Evolutionary conservation across 2,329 filamentous ascomycete genomes (phyloP).

Genomic region (Chaetomiaceae sp.): DNA sequence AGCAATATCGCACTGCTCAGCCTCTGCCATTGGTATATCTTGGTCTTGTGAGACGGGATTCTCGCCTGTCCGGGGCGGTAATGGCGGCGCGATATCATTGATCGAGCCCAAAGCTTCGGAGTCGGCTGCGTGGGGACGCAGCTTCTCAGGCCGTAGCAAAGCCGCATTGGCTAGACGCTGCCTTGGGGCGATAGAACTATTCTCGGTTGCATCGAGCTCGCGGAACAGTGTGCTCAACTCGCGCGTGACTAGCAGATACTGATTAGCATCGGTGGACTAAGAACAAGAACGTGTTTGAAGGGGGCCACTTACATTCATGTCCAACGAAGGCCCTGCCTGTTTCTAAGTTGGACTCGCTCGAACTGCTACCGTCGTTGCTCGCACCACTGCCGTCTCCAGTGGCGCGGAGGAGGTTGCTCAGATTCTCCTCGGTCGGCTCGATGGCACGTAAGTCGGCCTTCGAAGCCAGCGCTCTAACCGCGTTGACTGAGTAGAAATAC

Average conservation of each 20-base stretch:
- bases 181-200: slow-evolving; percentile 60
- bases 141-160: slow-evolving; percentile 40
- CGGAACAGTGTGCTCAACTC: slow-evolving; percentile 67
- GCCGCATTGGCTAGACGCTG: slow-evolving; percentile 76
- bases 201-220: slow-evolving; percentile 59
- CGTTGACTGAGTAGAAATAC: slow-evolving; percentile 84
- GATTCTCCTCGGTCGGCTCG: slow-evolving; percentile 55
- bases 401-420: slow-evolving; percentile 69
- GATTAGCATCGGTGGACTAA: background rate
- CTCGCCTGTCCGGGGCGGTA: slow-evolving; percentile 34
- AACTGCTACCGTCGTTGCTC: no score
- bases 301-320: slow-evolving; percentile 61
- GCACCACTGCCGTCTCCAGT: slow-evolving; percentile 30
- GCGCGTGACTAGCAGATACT: slow-evolving; percentile 53
- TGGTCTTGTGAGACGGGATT: slow-evolving; percentile 18
- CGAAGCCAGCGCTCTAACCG: slow-evolving; percentile 73
- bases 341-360: slow-evolving; percentile 36
- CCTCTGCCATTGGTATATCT: slow-evolving; percentile 26
- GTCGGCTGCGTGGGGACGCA: slow-evolving; percentile 13
- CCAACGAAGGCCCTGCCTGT: slow-evolving; percentile 34
- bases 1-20: slow-evolving; percentile 31
- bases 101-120: slow-evolving; percentile 7
- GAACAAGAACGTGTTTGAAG: background rate
- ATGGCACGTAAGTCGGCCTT: slow-evolving; percentile 67
- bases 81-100: slow-evolving; percentile 37